A percentile compares a stretch with the other conserved stretches of the same genome.
Conservation (phyloP, 441 rosid species). For the Mallotus repandus region DNA sequence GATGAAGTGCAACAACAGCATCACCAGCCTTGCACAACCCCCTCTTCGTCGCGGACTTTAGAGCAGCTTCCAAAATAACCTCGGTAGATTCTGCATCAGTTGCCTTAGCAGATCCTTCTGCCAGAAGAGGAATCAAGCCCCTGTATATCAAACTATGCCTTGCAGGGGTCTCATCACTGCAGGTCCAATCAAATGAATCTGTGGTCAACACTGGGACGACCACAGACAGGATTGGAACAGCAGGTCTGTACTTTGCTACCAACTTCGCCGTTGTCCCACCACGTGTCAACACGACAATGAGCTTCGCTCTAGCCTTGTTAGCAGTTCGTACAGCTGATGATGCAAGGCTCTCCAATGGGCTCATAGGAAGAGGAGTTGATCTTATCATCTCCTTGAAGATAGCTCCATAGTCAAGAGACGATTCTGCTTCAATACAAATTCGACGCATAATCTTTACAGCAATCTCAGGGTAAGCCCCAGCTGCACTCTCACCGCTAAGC, state of each 20-base stretch:
- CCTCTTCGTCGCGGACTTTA: constrained; percentile 60
- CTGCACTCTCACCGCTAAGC: constrained; percentile 97
- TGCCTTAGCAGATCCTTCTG: constrained; percentile 93
- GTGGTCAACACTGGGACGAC: constrained; percentile 84
- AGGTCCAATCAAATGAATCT: constrained; percentile 84
- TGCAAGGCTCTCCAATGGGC: constrained; percentile 92
- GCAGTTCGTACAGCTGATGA: constrained; percentile 93
- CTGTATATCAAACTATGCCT: constrained; percentile 83
- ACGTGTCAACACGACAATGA: constrained; percentile 82
- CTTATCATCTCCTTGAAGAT: constrained; percentile 86
- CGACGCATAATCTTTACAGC: constrained; percentile 90
- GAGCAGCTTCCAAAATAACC: constrained; percentile 69
- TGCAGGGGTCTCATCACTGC: constrained; percentile 87
- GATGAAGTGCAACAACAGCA: constrained; percentile 79
- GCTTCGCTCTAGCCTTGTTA: constrained; percentile 83
- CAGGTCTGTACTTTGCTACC: constrained; percentile 94
- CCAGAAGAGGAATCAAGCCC: constrained; percentile 75
- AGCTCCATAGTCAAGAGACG: constrained; percentile 78
- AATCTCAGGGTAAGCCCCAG: constrained; percentile 84
- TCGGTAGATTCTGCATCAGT: constrained; percentile 88
- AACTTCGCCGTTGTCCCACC: constrained; percentile 89
- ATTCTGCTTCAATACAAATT: constrained; percentile 86
- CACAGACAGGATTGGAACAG: constrained; percentile 88
- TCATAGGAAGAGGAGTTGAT: constrained; percentile 90
- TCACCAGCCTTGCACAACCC: constrained; percentile 72